Conservation (phyloP, 805 yeast genomes). For the Candida vartiovaarae region DNA sequence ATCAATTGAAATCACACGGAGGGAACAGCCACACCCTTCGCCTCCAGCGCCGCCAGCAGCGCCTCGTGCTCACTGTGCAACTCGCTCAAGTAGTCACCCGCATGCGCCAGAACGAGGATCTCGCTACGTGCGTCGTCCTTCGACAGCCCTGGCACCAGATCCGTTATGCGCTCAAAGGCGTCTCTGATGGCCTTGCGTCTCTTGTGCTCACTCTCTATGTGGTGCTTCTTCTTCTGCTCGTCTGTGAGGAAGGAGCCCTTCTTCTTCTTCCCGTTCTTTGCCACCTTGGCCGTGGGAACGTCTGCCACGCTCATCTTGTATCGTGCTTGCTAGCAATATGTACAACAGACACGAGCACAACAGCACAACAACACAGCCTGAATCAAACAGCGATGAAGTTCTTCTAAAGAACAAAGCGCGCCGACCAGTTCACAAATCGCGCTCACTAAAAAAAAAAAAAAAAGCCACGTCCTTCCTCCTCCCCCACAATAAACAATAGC, state of each 20-base stretch:
- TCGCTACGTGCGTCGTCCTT: constrained; percentile 77
- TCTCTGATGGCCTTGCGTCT: constrained; percentile 79
- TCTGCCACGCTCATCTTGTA: no score
- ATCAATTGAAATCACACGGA: no score
- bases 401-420: no score
- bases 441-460: no score
- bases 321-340: no score
- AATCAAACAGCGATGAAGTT: no score
- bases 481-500: no score
- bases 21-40: constrained; percentile 22
- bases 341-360: no score
- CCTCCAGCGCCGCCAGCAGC: constrained; percentile 35
- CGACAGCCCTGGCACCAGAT: constrained; percentile 65
- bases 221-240: constrained; percentile 51
- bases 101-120: constrained; percentile 60
- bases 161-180: constrained; percentile 71
- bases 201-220: constrained; percentile 80
- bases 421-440: no score
- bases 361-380: no score
- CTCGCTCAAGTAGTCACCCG: constrained; percentile 46
- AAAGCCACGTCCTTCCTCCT: no score
- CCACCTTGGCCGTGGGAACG: no score
- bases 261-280: constrained; percentile 10
- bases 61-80: constrained; percentile 43
- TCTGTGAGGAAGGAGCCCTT: constrained; percentile 22